Evolutionary conservation across 2,329 filamentous ascomycete species (phyloP).

Genomic region (Monosporascus sp.): DNA sequence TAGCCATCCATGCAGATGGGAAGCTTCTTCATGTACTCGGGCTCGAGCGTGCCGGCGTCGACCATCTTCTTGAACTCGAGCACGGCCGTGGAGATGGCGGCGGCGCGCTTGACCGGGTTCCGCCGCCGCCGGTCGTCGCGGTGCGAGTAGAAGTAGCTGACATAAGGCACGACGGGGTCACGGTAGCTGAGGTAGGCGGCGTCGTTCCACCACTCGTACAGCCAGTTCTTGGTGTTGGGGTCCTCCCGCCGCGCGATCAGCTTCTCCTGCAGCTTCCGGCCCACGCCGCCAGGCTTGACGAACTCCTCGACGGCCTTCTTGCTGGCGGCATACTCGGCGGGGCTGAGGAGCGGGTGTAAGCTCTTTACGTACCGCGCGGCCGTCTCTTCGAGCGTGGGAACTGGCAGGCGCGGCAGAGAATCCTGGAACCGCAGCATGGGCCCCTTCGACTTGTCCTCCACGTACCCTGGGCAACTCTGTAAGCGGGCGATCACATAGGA

Average conservation of each 20-base stretch:
- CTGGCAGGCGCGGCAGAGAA: constrained; percentile 73
- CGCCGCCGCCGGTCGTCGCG: constrained; percentile 84
- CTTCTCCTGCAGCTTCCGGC: constrained; percentile 81
- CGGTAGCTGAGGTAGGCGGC: constrained; percentile 88
- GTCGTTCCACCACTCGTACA: constrained; percentile 98
- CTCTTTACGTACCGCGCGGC: constrained; percentile 75
- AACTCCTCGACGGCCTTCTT: constrained; percentile 85
- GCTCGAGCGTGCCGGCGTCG: constrained; percentile 75
- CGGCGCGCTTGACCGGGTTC: constrained; percentile 86
- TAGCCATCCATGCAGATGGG: constrained; percentile 99
- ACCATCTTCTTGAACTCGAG: constrained; percentile 95
- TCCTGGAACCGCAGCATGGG: constrained; percentile 81
- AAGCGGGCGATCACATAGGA: not conserved
- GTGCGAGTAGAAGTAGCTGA: constrained; percentile 99
- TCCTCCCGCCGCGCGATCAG: constrained; percentile 74
- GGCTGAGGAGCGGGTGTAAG: constrained; percentile 66
- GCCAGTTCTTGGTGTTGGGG: constrained; percentile 84
- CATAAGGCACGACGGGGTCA: constrained; percentile 94
- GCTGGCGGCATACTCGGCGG: constrained; percentile 63
- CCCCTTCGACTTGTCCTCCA: constrained; percentile 73
- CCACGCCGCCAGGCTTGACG: constrained; percentile 77
- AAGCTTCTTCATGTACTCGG: constrained; percentile 97
- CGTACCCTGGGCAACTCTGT: constrained; percentile 55
- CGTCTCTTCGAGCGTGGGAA: constrained; percentile 79
- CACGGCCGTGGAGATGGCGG: constrained; percentile 77